Percentiles rank a stretch among this genome's conserved stretches.
These are phyloP conservation scores for Ilyonectria destructans DNA, from an alignment of 2,329 filamentous ascomycete genomes.

Conservation along the genomic window DNA sequence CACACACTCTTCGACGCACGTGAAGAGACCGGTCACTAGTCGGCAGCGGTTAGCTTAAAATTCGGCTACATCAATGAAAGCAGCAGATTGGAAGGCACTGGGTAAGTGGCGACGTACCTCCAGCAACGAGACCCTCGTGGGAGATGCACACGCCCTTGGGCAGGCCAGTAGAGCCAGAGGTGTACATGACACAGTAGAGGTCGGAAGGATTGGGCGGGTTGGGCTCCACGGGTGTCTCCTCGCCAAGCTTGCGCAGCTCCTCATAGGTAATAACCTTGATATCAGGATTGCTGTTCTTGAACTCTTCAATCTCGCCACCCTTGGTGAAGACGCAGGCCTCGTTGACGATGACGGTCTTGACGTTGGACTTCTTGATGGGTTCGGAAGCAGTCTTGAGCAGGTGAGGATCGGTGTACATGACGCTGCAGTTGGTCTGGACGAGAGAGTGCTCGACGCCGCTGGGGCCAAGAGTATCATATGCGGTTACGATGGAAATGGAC, in stretches of 20 bases:
- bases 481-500: slow-evolving; percentile 92
- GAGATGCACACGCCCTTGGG: slow-evolving; percentile 92
- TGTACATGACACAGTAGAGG: slow-evolving; percentile 88
- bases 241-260: slow-evolving; percentile 70
- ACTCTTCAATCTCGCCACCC: slow-evolving; percentile 67
- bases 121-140: slow-evolving; percentile 85
- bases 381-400: slow-evolving; percentile 75
- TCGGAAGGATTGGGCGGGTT: slow-evolving; percentile 82
- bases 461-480: slow-evolving; percentile 92
- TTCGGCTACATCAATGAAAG: slow-evolving; percentile 8
- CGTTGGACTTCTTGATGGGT: slow-evolving; percentile 70
- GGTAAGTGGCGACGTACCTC: slow-evolving; percentile 63
- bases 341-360: slow-evolving; percentile 77
- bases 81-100: background rate
- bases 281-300: slow-evolving; percentile 71
- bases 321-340: slow-evolving; percentile 68
- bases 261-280: slow-evolving; percentile 70
- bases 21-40: slow-evolving; percentile 83
- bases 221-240: slow-evolving; percentile 80
- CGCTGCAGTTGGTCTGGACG: slow-evolving; percentile 83
- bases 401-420: slow-evolving; percentile 90
- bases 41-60: slow-evolving; percentile 35
- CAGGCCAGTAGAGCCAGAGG: slow-evolving; percentile 89
- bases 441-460: slow-evolving; percentile 90
- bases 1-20: slow-evolving; percentile 84